Base-by-base conservation (phyloP, 306 rosid genomes). In the Quercus dentata region DNA sequence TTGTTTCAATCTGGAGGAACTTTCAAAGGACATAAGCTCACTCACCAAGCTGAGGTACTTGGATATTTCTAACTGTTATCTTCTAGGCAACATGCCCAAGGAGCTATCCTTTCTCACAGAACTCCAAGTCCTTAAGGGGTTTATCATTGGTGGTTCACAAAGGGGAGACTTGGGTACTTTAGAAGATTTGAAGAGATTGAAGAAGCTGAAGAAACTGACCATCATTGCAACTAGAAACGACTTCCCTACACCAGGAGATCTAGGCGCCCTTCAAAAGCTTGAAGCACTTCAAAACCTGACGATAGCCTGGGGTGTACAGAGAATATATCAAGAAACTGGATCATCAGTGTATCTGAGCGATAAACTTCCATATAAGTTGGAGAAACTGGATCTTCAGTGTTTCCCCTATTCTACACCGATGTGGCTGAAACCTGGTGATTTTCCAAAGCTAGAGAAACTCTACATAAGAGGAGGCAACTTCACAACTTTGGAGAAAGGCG, bases 1-100 rank as follows among this genome's bases (percentile, higher is more conserved):
- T 2, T 85, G 88, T 56, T 73, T 74, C 74, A 78, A 71, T 77
- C 75, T 87, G 7, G 84, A 87, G 70, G 11, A 1, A 15, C 61
- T 84, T 31, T 77, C 90, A 3, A 15, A 28, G 5, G 69, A 28
- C 0, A 80, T 80, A 51, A 20, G 72, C 1, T 41, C 9, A 8
- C 71, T 86, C 28, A 46, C 31, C 10, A 68, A 18, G 2, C 81
- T 86, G 4, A 83, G 63, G 1, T 82, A 77, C 12, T 62, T 86
- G 69, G 89, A 86, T 70, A 65, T 86, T 33, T 83, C 87, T 0
- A 78, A 81, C 1, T 86, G 86, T 76, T 77, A 76, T 59, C 6
- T 83, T 72, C 76, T 86, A 17, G 72, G 63, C 9, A 19, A 11
- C 8, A 73, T 83, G 80, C 86, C 89, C 0, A 80, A 80, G 44